Percentiles rank a stretch among this genome's conserved stretches.
phyloP scores from a whole-genome alignment of 768 basidiomycete species.

The Phlebiopsis gigantea region DNA sequence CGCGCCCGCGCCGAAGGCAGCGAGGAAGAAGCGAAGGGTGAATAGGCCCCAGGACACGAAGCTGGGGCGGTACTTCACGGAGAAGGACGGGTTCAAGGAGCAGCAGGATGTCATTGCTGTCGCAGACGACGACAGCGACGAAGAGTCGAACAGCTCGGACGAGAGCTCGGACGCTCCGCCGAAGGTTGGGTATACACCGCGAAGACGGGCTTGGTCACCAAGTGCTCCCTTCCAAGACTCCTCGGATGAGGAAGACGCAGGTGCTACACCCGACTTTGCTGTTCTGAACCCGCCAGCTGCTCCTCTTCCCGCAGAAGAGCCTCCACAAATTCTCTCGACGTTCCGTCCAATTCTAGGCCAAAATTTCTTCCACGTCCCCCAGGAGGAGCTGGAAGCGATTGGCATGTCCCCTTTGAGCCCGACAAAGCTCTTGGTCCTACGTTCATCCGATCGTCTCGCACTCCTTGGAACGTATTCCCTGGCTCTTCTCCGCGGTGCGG shows the following conservation, averaged over 20 bases:
- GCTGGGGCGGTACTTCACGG: conserved; percentile 29
- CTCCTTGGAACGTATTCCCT: conserved; percentile 66
- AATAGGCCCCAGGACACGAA: conserved; percentile 14
- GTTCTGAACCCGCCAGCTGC: neutral
- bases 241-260: conserved; percentile 29
- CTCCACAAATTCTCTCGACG: conserved; percentile 36
- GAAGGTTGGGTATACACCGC: neutral
- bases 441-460: conserved; percentile 47
- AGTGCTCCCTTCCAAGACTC: conserved; percentile 35
- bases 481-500: conserved; percentile 54
- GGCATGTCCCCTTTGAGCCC: conserved; percentile 14
- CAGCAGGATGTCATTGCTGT: conserved; percentile 29
- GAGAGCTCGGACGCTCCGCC: conserved; percentile 10
- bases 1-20: conserved; percentile 24
- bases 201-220: conserved; percentile 51
- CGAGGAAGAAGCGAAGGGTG: conserved; percentile 20
- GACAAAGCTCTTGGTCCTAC: conserved; percentile 40
- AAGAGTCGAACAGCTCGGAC: conserved; percentile 25
- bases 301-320: conserved; percentile 1
- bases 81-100: conserved; percentile 27
- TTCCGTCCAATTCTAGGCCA: conserved; percentile 40
- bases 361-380: conserved; percentile 42
- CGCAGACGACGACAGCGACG: conserved; percentile 17
- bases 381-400: conserved; percentile 28
- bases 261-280: conserved; percentile 14